phyloP scores from a whole-genome alignment of 1,284 basidiomycete genomes.

The Papiliotrema laurentii region DNA sequence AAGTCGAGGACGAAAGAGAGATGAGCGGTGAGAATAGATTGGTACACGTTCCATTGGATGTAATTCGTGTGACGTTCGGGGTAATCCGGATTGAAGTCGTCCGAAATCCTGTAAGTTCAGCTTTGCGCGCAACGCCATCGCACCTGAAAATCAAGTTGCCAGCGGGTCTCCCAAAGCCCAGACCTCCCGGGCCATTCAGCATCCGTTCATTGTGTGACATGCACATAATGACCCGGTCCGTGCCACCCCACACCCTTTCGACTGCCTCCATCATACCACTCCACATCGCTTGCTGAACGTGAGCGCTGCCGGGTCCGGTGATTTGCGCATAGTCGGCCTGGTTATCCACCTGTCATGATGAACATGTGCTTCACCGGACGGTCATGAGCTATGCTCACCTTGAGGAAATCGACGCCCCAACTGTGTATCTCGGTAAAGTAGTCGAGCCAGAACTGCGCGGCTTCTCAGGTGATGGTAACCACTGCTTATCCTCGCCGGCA shows the following conservation, averaged over 20 bases:
- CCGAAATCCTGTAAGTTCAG: slow-evolving; percentile 17
- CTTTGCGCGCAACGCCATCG: not conserved
- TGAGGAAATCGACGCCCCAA: slow-evolving; percentile 32
- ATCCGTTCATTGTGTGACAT: slow-evolving; percentile 33
- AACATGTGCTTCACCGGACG: not conserved
- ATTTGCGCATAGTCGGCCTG: slow-evolving; percentile 20
- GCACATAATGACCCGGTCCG: slow-evolving; percentile 27
- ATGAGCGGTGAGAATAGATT: slow-evolving; percentile 23
- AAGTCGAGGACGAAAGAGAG: slow-evolving; percentile 29
- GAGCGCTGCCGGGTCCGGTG: slow-evolving; percentile 5
- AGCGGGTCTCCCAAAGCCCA: slow-evolving; percentile 14
- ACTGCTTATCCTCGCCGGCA: slow-evolving; percentile 3
- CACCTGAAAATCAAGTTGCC: slow-evolving; percentile 27
- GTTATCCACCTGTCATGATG: slow-evolving; percentile 24
- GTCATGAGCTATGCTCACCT: slow-evolving; percentile 14
- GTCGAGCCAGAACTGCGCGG: slow-evolving; percentile 33
- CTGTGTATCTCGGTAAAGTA: slow-evolving; percentile 24
- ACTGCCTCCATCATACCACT: slow-evolving; percentile 17
- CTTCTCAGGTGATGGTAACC: slow-evolving; percentile 23
- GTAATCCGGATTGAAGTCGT: slow-evolving; percentile 30
- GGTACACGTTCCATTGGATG: slow-evolving; percentile 26
- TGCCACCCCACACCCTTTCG: slow-evolving; percentile 17
- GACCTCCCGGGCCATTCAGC: slow-evolving; percentile 24
- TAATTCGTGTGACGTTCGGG: slow-evolving; percentile 22
- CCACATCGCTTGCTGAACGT: slow-evolving; percentile 19